phyloP scores from a whole-genome alignment of 805 yeast genomes.

The Lachancea dasiensis region DNA sequence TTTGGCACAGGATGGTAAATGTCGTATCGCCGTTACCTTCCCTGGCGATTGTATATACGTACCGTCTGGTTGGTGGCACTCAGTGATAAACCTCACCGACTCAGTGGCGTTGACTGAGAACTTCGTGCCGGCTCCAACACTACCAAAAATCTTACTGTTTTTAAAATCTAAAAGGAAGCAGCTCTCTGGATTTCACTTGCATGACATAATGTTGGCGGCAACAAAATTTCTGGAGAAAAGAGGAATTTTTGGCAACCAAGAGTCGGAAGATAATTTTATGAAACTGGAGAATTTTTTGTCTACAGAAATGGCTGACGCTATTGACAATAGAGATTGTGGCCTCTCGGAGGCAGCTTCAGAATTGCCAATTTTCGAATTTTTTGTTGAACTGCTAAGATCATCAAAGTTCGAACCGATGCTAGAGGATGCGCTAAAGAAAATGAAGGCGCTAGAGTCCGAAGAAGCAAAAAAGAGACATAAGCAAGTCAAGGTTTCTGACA shows the following conservation, averaged over 20 bases:
- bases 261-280: constrained; percentile 25
- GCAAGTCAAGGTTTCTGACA: constrained; percentile 38
- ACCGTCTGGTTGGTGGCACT: constrained; percentile 98
- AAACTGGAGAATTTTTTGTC: constrained; percentile 27
- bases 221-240: too few species aligned
- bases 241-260: constrained; percentile 11
- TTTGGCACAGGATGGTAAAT: constrained; percentile 42
- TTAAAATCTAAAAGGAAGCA: constrained; percentile 63
- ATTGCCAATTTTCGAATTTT: constrained; percentile 59
- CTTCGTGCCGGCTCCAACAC: constrained; percentile 64
- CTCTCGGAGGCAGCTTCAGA: constrained; percentile 35
- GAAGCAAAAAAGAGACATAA: constrained; percentile 21
- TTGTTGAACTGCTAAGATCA: constrained; percentile 43
- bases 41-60: constrained; percentile 84
- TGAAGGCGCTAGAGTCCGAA: constrained; percentile 34
- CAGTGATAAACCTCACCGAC: constrained; percentile 78
- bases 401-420: constrained; percentile 36
- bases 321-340: constrained; percentile 59
- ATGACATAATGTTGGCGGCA: constrained; percentile 40
- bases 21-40: constrained; percentile 65
- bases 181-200: constrained; percentile 71
- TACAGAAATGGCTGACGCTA: constrained; percentile 24
- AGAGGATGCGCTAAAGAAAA: constrained; percentile 30
- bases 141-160: constrained; percentile 60
- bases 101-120: constrained; percentile 86